Percentiles rank a stretch among this genome's conserved stretches.
Evolutionary conservation across 345 rosid species (phyloP).

Genomic region (Corchorus olitorius): DNA sequence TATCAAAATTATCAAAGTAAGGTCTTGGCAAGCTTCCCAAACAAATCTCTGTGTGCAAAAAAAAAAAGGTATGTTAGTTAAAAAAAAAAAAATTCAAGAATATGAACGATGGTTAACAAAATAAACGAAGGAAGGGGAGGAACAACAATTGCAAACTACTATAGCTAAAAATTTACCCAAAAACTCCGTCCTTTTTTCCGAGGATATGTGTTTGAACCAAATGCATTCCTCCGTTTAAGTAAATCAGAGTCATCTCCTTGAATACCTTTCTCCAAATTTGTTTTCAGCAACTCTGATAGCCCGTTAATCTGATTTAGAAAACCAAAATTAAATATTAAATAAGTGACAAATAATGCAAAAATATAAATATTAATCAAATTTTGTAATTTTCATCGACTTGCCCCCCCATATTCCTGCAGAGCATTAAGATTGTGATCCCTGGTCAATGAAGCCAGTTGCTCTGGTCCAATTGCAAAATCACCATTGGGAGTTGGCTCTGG

Average conservation of each 20-base stretch:
- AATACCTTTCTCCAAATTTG: conserved; percentile 77
- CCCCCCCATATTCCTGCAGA: conserved; percentile 80
- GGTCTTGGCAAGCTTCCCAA: conserved; percentile 92
- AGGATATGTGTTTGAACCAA: conserved; percentile 96
- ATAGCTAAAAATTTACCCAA: conserved; percentile 50
- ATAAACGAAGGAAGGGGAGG: not conserved
- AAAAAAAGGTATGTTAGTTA: not conserved
- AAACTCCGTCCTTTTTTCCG: conserved; percentile 87
- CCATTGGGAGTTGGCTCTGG: conserved; percentile 39
- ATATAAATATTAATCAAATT: conserved; percentile 14
- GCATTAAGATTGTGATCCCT: conserved; percentile 68
- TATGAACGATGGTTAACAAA: not conserved
- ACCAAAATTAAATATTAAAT: not conserved
- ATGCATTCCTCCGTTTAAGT: conserved; percentile 55
- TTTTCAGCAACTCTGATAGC: conserved; percentile 58
- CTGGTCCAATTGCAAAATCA: conserved; percentile 73
- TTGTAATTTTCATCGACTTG: conserved; percentile 35
- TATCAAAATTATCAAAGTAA: conserved; percentile 85
- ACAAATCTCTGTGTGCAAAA: conserved; percentile 59
- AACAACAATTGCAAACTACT: not conserved
- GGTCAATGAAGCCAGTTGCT: conserved; percentile 67
- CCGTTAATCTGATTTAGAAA: conserved; percentile 62
- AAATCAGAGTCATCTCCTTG: conserved; percentile 72
- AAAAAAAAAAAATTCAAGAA: not conserved
- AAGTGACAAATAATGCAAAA: conserved; percentile 3